Percentiles rank a stretch among this genome's conserved stretches.
phyloP scores from a whole-genome alignment of 768 basidiomycete species.

The Naganishia antarctica region DNA sequence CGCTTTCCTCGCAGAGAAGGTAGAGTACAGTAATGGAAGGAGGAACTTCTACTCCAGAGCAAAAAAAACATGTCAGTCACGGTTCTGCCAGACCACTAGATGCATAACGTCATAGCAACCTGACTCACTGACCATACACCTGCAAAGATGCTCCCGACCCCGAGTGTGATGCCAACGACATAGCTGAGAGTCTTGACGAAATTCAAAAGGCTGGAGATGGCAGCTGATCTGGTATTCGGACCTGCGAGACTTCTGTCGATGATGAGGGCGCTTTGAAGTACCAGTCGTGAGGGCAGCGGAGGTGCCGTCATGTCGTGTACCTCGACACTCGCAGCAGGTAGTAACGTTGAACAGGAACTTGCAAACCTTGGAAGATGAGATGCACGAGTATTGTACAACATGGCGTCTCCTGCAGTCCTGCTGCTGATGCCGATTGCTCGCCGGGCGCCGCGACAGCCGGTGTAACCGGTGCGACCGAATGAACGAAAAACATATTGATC shows the following conservation, averaged over 20 bases:
- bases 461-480: no score
- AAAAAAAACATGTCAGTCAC: no score
- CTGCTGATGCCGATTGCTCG: background rate
- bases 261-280: background rate
- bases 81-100: no score
- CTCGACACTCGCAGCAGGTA: no score
- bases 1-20: conserved; percentile 43
- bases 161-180: conserved; percentile 40
- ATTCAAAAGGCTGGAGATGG: conserved; percentile 10
- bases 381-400: no score
- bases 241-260: conserved; percentile 2
- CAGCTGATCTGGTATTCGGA: conserved; percentile 6
- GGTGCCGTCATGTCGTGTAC: background rate
- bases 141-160: conserved; percentile 33
- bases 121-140: conserved; percentile 37
- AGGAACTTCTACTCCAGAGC: conserved; percentile 29
- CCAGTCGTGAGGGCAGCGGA: background rate
- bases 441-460: background rate
- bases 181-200: conserved; percentile 36
- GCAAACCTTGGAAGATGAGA: no score
- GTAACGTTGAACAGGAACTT: no score
- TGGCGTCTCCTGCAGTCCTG: no score
- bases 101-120: no score
- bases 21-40: conserved; percentile 43
- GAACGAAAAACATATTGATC: no score